These are phyloP conservation scores for Rugosomyces carneus DNA, from an alignment of 1,284 basidiomycete genomes.

Conservation along the genomic window DNA sequence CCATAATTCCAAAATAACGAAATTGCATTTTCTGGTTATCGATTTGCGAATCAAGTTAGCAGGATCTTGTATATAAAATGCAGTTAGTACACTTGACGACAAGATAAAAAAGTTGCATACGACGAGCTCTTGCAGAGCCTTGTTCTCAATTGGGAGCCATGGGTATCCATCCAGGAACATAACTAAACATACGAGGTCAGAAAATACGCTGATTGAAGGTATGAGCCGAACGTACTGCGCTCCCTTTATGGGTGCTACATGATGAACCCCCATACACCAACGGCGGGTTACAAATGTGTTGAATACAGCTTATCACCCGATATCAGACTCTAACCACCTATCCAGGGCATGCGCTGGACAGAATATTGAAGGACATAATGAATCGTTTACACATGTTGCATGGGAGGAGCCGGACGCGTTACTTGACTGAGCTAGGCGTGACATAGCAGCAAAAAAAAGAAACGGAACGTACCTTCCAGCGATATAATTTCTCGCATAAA, in stretches of 20 bases:
- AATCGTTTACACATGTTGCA: too few relatives aligned
- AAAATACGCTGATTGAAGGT: neutral
- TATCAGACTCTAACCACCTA: too few relatives aligned
- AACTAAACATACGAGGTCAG: conserved; percentile 41
- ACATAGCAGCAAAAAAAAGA: too few relatives aligned
- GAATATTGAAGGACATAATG: too few relatives aligned
- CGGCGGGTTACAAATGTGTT: too few relatives aligned
- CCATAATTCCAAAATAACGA: conserved; percentile 83
- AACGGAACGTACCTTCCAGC: conserved; percentile 70
- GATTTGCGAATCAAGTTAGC: conserved; percentile 73
- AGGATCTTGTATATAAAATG: conserved; percentile 40
- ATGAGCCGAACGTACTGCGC: conserved; percentile 63
- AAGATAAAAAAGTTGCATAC: conserved; percentile 34
- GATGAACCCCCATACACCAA: too few relatives aligned
- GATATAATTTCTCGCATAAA: conserved; percentile 77
- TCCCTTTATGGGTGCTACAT: conserved; percentile 71
- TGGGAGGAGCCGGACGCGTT: conserved; percentile 55
- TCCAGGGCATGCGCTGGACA: too few relatives aligned
- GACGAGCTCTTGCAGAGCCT: conserved; percentile 74
- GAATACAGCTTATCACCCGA: too few relatives aligned
- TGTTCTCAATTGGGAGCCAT: conserved; percentile 94
- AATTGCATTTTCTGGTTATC: conserved; percentile 80
- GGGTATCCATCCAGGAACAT: conserved; percentile 98
- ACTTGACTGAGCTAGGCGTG: conserved; percentile 55
- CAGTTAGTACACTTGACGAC: conserved; percentile 5